phyloP scores from a whole-genome alignment of 73 alveolate species.

The Paramecium sexaurelia region DNA sequence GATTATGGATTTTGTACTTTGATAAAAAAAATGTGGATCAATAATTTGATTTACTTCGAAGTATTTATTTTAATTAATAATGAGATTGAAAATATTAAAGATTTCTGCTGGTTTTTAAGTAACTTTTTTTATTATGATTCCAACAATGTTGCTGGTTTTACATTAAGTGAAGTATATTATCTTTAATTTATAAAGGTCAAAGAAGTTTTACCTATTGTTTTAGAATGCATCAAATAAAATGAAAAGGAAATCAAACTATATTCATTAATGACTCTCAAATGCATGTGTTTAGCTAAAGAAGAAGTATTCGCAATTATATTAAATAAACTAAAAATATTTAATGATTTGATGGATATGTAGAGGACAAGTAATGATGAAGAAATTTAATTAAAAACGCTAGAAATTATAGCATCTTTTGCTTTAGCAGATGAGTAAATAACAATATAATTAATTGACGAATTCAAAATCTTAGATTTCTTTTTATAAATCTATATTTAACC shows the following conservation, averaged over 20 bases:
- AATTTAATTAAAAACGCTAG: neutral
- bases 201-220: slow-evolving; percentile 13
- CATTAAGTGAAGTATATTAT: neutral
- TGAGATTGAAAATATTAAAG: slow-evolving; percentile 1
- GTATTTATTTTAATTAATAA: neutral
- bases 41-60: neutral
- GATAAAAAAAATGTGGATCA: neutral
- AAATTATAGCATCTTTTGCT: neutral
- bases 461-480: neutral
- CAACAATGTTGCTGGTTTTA: neutral
- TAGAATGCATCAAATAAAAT: neutral
- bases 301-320: neutral
- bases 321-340: neutral
- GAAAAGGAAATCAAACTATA: neutral
- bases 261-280: neutral
- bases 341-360: neutral
- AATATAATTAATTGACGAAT: neutral
- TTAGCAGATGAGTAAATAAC: slow-evolving; percentile 26
- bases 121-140: neutral
- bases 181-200: neutral
- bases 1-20: slow-evolving; percentile 38
- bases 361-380: neutral
- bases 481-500: slow-evolving; percentile 5
- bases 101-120: slow-evolving; percentile 1
- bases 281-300: neutral